Evolutionary conservation across 805 yeast genomes (phyloP), one percentile per base, ranked within the genome.

Genomic region (Cyberlindnera euphorbiae): DNA sequence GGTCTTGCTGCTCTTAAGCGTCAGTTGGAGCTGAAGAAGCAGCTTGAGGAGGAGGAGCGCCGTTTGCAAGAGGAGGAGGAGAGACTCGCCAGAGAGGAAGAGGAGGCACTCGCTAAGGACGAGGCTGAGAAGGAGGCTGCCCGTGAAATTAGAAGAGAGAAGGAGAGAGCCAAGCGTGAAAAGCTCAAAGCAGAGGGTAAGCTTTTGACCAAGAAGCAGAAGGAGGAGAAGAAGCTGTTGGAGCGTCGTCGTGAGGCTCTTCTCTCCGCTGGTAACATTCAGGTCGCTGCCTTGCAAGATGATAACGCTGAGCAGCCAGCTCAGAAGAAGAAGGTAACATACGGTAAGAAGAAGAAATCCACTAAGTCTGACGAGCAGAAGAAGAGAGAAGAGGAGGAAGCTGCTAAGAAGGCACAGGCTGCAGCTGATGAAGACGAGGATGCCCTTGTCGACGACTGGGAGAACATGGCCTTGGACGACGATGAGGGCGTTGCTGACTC

Each of bases 101-200:
- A 69, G 48, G 79, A 72, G 35, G 66, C 66, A 34, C 48, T 50
- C n/a, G 64, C 63, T 14, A 59, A 59, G 26, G 72, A 64, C 36
- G 71, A 62, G 36, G 59, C 55, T 17, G 75, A 66, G 37, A 69
- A 68, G 39, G 89, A 75, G 49, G 78, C 75, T 26, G 75, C 71
- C 38, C 69, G 63, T 50, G 72, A 66, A 26, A 71, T 69, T 10
- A 90, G 84, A 75, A 86, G 79, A 54, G 98, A 93, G 63, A 84
- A 77, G 59, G 97, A 90, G 55, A 82, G 74, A 64, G 73, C 74
- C 41, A 88, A 83, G 70, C 82, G 76, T 49, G 98, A 93, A 54
- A 90, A 86, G 65, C 77, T 93, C 60, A 86, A 85, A 65, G 93
- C 96, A 24, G 97, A 90, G 64, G 99, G 99, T 56, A 93, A 93